Evolutionary conservation across 2,329 filamentous ascomycete species (phyloP).

Genomic region (Simplicillium sp.): DNA sequence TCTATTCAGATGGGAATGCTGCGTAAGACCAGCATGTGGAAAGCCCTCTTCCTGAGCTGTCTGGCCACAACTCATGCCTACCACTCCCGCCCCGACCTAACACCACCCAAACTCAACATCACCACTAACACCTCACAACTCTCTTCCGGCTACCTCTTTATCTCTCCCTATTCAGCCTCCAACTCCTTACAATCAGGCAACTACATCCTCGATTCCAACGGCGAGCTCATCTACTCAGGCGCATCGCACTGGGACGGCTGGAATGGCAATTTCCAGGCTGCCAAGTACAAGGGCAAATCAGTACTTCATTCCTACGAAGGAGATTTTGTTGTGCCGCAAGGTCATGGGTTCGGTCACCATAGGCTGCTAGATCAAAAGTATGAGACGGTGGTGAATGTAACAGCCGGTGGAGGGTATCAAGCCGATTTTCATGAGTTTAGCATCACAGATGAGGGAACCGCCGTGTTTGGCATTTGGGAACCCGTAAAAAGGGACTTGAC

Average conservation of each 20-base stretch:
- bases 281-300: constrained; percentile 38
- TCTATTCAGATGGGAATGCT: no score
- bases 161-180: neutral
- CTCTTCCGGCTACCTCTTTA: neutral
- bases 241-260: constrained; percentile 42
- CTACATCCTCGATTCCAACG: constrained; percentile 42
- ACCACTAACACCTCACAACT: neutral
- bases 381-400: constrained; percentile 41
- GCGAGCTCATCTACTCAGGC: constrained; percentile 48
- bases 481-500: constrained; percentile 34
- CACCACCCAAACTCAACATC: neutral
- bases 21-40: no score
- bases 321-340: constrained; percentile 38
- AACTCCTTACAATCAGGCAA: constrained; percentile 30
- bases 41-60: no score
- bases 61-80: no score
- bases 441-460: constrained; percentile 41
- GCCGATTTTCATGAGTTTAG: constrained; percentile 47
- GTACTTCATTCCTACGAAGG: constrained; percentile 46
- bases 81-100: neutral
- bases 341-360: constrained; percentile 43
- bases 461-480: constrained; percentile 43
- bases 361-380: constrained; percentile 45
- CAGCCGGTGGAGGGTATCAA: constrained; percentile 39
- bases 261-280: constrained; percentile 43